Evolutionary conservation across 768 basidiomycete species (phyloP), one percentile per base, ranked within the genome.

Genomic region (Termitomyces sp.): DNA sequence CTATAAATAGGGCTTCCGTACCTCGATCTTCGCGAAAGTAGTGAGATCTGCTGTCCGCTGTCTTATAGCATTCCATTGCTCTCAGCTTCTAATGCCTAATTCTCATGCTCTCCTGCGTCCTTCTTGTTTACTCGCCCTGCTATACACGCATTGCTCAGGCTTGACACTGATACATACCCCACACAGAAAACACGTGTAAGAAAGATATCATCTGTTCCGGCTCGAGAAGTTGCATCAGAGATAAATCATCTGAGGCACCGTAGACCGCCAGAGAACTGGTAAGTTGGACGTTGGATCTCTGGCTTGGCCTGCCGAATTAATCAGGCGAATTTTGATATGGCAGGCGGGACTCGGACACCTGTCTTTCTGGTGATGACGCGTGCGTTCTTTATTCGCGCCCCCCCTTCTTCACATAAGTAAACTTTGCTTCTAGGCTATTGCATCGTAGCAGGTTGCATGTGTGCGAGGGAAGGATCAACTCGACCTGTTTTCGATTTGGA

Each of bases 261-360:
- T 9, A n/a, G 26, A 28, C 18, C 40, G 8, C 1, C 13, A 53
- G 40, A 28, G 40, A 53, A 30, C 28, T 43, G 28, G 32, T 54
- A 30, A 54, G 28, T 14, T 8, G 26, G 30, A 53, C 16, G 38
- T 20, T 30, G 9, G 18, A 40, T 7, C 16, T 9, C 8, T 28
- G 36, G 51, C 26, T 40, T 28, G 38, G 52, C 40, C 38, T 48
- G 43, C 46, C 36, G 5, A 53, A 53, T 53, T 41, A 32, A 54
- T 54, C 40, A 43, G 26, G 18, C 40, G 53, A 41, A 54, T 32
- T 30, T 8, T 59, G 58, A 59, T 54, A 32, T 43, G 38, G 38
- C 53, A 43, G 53, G 40, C 53, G 53, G 53, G 28, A 43, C 40
- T 54, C 53, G 28, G 53, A 54, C 53, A 54, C 40, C 53, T 54